Evolutionary conservation across 768 basidiomycete species (phyloP).

Genomic region (Naganishia friedmannii): DNA sequence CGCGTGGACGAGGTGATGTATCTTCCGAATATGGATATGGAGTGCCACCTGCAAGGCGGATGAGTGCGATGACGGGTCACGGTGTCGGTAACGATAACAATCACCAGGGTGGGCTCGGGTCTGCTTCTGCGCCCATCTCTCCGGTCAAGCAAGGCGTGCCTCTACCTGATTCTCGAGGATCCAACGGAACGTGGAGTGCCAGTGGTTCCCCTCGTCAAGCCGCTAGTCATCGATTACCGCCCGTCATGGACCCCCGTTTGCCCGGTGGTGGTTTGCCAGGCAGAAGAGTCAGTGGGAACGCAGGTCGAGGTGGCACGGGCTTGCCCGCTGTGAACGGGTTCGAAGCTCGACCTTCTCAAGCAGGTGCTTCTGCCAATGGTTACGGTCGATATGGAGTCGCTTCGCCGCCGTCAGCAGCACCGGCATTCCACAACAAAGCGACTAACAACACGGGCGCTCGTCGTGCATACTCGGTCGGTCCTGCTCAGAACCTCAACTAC

Average conservation of each 20-base stretch:
- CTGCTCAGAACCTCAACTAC: not conserved
- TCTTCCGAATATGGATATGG: conserved; percentile 20
- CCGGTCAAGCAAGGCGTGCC: conserved; percentile 47
- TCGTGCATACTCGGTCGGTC: conserved; percentile 23
- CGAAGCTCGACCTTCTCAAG: conserved; percentile 15
- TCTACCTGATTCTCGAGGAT: conserved; percentile 32
- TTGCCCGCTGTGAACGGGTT: not conserved
- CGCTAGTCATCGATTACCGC: conserved; percentile 11
- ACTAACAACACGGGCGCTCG: conserved; percentile 13
- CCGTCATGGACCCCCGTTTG: conserved; percentile 17
- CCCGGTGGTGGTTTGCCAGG: not conserved
- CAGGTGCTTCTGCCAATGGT: not conserved
- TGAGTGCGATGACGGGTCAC: conserved; percentile 24
- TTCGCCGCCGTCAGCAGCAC: conserved; percentile 6
- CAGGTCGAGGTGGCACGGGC: not conserved
- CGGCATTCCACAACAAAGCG: not conserved
- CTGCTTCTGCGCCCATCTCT: conserved; percentile 47
- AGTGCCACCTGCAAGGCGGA: conserved; percentile 26
- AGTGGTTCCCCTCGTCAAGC: conserved; percentile 33
- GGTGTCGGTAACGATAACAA: conserved; percentile 16
- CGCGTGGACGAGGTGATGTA: conserved; percentile 5
- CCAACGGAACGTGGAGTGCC: conserved; percentile 41
- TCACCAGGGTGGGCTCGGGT: conserved; percentile 40
- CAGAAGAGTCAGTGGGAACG: conserved; percentile 9
- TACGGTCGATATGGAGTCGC: conserved; percentile 19